These are phyloP conservation scores for Saprolegnia parasitica DNA, from an alignment of 352 stramenopile genomes.

Conservation along the genomic window DNA sequence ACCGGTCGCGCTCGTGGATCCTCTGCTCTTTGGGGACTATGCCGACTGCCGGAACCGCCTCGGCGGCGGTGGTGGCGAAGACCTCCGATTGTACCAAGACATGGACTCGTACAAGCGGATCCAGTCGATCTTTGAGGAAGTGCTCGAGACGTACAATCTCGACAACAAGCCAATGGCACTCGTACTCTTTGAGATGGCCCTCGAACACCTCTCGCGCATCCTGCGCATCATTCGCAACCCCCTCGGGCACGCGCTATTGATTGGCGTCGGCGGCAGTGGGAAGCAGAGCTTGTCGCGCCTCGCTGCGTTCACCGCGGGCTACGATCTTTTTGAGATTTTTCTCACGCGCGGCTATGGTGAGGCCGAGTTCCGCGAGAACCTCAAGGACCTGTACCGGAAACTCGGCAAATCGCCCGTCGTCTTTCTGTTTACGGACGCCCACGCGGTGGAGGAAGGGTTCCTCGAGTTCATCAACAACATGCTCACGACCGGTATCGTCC, in stretches of 20 bases:
- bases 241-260: conserved; percentile 89
- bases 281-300: conserved; percentile 92
- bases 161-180: conserved; percentile 94
- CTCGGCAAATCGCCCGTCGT: conserved; percentile 85
- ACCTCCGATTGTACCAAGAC: conserved; percentile 91
- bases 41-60: conserved; percentile 74
- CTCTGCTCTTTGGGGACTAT: conserved; percentile 92
- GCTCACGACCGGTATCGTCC: conserved; percentile 92
- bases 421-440: conserved; percentile 95
- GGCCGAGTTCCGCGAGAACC: conserved; percentile 89
- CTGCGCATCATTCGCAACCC: conserved; percentile 91
- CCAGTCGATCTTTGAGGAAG: conserved; percentile 89
- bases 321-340: conserved; percentile 94
- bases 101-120: conserved; percentile 90
- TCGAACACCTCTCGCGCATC: conserved; percentile 91
- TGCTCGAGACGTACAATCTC: conserved; percentile 92
- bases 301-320: conserved; percentile 89
- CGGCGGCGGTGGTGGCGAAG: conserved; percentile 56
- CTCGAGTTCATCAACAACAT: conserved; percentile 98
- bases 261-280: conserved; percentile 91
- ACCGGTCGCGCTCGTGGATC: conserved; percentile 70
- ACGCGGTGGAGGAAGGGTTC: conserved; percentile 94
- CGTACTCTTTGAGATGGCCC: conserved; percentile 94
- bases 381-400: conserved; percentile 91
- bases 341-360: conserved; percentile 91